These are phyloP conservation scores for Citrus unshiu DNA, from an alignment of 345 rosid genomes.

Conservation along the genomic window DNA sequence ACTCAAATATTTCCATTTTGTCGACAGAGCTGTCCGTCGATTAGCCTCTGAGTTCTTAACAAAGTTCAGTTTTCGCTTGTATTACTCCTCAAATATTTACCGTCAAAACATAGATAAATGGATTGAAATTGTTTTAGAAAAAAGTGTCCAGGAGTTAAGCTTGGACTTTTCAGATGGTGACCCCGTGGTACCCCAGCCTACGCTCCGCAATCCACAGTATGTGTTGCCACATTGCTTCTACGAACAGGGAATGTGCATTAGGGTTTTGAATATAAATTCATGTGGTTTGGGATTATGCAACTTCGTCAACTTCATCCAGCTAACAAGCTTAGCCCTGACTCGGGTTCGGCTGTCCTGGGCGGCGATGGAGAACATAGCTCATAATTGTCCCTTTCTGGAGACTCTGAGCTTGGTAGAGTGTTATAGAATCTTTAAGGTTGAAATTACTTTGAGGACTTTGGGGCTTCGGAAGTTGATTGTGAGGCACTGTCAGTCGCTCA, in stretches of 20 bases:
- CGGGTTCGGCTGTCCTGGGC: neutral
- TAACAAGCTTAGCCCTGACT: neutral
- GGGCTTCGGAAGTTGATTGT: neutral
- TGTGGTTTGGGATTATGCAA: neutral
- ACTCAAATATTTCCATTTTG: neutral
- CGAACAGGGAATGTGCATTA: neutral
- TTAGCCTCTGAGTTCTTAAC: neutral
- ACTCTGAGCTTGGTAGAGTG: neutral
- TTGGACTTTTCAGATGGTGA: slow-evolving; percentile 5
- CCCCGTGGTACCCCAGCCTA: neutral
- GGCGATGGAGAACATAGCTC: neutral
- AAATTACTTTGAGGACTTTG: neutral
- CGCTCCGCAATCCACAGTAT: neutral
- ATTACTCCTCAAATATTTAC: neutral
- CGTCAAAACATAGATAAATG: neutral
- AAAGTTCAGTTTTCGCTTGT: neutral
- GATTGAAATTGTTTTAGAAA: neutral
- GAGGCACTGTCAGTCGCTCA: neutral
- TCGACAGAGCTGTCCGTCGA: neutral
- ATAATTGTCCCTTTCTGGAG: neutral
- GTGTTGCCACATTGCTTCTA: neutral
- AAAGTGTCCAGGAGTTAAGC: neutral
- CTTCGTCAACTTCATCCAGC: neutral
- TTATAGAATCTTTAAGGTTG: neutral
- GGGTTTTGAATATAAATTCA: neutral